Conservation (phyloP, 176 grass and related monocot genomes). For the Lolium rigidum region DNA sequence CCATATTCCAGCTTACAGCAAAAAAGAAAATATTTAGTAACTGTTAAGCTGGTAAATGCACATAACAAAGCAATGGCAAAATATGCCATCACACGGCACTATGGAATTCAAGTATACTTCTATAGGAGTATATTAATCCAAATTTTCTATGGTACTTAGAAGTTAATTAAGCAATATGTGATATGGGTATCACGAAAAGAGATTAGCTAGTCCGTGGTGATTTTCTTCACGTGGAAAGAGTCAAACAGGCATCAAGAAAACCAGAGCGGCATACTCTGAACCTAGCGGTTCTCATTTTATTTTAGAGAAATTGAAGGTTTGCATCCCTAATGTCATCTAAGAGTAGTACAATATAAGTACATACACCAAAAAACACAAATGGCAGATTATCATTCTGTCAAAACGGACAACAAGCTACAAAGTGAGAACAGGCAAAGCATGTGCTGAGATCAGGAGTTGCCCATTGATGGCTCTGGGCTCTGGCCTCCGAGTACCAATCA, state of each 20-base stretch:
- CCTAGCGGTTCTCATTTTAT: background rate
- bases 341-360: background rate
- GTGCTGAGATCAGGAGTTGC: background rate
- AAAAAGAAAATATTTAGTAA: background rate
- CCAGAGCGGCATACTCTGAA: background rate
- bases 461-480: background rate
- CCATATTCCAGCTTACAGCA: background rate
- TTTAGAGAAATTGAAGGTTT: background rate
- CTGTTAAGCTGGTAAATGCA: slow-evolving; percentile 1
- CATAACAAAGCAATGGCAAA: background rate
- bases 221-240: slow-evolving; percentile 1
- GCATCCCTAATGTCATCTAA: background rate
- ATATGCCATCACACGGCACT: background rate
- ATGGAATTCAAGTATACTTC: background rate
- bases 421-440: slow-evolving; percentile 12
- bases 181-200: background rate
- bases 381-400: background rate
- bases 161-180: background rate
- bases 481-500: background rate
- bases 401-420: background rate
- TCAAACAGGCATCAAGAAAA: slow-evolving; percentile 22
- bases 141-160: background rate
- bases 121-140: background rate
- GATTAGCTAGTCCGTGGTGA: background rate
- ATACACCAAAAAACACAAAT: background rate